Base-by-base conservation (phyloP, 257 asterid genomes). In the Paulownia fortunei region DNA sequence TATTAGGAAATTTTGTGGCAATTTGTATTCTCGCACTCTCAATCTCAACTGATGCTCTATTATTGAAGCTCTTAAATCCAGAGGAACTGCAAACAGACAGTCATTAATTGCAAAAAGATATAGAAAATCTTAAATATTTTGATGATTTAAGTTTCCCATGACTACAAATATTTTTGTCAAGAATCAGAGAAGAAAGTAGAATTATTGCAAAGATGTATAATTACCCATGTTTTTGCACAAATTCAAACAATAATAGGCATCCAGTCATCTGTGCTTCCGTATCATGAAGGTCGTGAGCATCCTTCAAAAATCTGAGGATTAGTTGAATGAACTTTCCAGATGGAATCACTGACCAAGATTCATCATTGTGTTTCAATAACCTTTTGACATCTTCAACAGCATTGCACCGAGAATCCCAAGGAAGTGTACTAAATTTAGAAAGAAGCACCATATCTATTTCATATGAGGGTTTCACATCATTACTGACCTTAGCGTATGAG, bases 221-320 rank as follows among this genome's bases (percentile, higher is more conserved):
- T 80, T 92, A 94, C 99, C 98, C 69, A 91, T 86, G 80, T 79
- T 85, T 86, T 75, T 84, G 92, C 78, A 92, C 73, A 71, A 92
- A 79, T 60, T 91, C 87, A 42, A 84, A 72, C 79, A 90, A 59
- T 80, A 94, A 74, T 18, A 79, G 78, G 76, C 98, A 93, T 71
- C 98, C 99, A 34, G 69, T 82, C 83, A 80, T 82, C 87, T 81
- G 88, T 39, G 97, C 98, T 80, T 87, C 89, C 81, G 52, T 81
- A 24, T 93, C 97, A 68, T 36, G 76, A 80, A 26, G 52, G 18
- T 78, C 77, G 16, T 9, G 61, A 64, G 99, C 97, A 69, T 87
- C 90, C 88, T 85, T 89, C 87, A 95, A 54, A 80, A 93, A 93
- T 56, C 81, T 61, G 42, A 87, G 51, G 39, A 93, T 83, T 65